phyloP scores from a whole-genome alignment of 2,329 filamentous ascomycete species.

The Pseudogymnoascus sp. region DNA sequence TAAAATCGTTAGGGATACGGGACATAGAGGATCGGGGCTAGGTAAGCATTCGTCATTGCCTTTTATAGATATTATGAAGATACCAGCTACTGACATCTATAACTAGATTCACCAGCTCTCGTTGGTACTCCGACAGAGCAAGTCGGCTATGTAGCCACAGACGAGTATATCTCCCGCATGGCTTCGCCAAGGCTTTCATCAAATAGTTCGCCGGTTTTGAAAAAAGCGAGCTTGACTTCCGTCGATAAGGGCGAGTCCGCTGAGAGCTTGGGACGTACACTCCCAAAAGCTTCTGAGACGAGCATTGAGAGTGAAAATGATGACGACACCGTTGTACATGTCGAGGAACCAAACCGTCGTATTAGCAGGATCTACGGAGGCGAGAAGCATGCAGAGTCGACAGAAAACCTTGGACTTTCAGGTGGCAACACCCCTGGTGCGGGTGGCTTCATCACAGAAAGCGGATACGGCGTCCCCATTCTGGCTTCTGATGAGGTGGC shows the following conservation, averaged over 20 bases:
- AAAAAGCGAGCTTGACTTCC: conserved; percentile 19
- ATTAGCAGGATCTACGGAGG: conserved; percentile 38
- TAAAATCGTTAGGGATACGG: conserved; percentile 72
- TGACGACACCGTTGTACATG: conserved; percentile 63
- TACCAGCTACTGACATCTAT: conserved; percentile 25
- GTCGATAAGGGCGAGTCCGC: conserved; percentile 34
- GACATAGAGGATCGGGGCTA: conserved; percentile 44
- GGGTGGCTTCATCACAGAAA: conserved; percentile 48
- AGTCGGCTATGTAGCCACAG: conserved; percentile 78
- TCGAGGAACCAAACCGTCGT: conserved; percentile 57
- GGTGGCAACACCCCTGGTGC: conserved; percentile 35
- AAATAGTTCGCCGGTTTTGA: conserved; percentile 17
- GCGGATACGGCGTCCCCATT: conserved; percentile 67
- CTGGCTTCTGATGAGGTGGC: conserved; percentile 80
- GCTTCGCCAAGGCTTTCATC: conserved; percentile 56
- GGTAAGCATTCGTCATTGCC: conserved; percentile 36
- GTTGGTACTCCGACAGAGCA: conserved; percentile 81
- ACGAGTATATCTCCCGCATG: conserved; percentile 74
- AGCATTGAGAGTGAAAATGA: conserved; percentile 40
- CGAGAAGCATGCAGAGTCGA: conserved; percentile 34
- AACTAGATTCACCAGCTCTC: conserved; percentile 54
- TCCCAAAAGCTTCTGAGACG: conserved; percentile 28
- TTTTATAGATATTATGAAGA: conserved; percentile 13
- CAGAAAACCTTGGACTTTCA: conserved; percentile 42
- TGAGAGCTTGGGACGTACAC: conserved; percentile 34